phyloP scores from a whole-genome alignment of 2,329 filamentous ascomycete genomes.

The Claviceps purpurea region DNA sequence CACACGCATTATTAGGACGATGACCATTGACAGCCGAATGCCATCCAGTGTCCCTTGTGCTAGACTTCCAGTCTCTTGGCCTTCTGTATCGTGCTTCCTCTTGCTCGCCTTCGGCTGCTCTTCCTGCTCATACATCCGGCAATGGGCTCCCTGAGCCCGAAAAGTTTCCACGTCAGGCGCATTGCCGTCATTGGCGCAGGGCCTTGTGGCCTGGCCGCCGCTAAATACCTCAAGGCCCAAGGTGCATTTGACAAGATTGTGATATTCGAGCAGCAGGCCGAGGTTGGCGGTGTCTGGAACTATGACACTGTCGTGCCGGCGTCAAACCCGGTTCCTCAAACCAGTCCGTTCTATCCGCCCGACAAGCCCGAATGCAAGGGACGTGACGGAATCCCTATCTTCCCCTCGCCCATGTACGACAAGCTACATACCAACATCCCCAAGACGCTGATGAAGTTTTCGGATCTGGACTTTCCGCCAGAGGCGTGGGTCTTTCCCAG shows the following conservation, averaged over 20 bases:
- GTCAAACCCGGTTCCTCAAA: constrained; percentile 50
- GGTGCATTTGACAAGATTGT: constrained; percentile 52
- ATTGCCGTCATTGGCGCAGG: constrained; percentile 77
- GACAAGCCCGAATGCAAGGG: constrained; percentile 47
- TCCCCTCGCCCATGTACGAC: constrained; percentile 76
- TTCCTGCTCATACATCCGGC: background rate
- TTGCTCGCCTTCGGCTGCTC: background rate
- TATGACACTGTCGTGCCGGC: constrained; percentile 44
- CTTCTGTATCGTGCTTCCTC: no score
- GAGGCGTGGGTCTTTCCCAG: constrained; percentile 61
- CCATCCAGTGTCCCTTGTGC: no score
- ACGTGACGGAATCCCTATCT: constrained; percentile 36
- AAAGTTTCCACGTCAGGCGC: constrained; percentile 36
- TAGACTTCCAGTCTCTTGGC: no score
- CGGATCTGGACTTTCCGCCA: constrained; percentile 51
- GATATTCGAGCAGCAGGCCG: constrained; percentile 68
- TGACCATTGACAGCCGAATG: no score
- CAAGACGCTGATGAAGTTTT: constrained; percentile 65
- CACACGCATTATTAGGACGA: no score
- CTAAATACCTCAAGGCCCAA: constrained; percentile 68
- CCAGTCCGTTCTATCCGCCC: constrained; percentile 45
- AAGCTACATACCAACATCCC: constrained; percentile 79
- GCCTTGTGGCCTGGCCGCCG: constrained; percentile 62
- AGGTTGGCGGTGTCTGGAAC: constrained; percentile 77
- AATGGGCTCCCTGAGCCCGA: constrained; percentile 17